phyloP scores from a whole-genome alignment of 768 basidiomycete species.

The Suillus lakei region DNA sequence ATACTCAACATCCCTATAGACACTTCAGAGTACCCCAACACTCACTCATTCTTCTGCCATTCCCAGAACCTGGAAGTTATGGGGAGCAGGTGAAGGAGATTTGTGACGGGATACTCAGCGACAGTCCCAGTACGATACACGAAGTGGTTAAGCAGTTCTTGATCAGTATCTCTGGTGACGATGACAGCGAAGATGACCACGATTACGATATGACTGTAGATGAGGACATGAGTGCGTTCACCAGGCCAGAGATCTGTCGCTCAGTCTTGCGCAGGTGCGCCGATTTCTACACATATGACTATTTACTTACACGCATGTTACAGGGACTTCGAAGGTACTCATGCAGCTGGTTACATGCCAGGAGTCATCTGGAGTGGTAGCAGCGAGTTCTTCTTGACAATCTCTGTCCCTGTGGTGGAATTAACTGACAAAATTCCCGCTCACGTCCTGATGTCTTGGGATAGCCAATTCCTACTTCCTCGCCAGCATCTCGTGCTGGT shows the following conservation, averaged over 20 bases:
- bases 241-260: neutral
- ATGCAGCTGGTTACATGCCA: conserved; percentile 60
- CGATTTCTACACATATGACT: conserved; percentile 10
- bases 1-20: conserved; percentile 41
- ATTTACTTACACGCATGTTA: neutral
- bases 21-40: conserved; percentile 67
- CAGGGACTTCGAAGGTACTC: conserved; percentile 66
- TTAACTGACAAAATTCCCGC: conserved; percentile 60
- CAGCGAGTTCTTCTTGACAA: conserved; percentile 57
- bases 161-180: conserved; percentile 30
- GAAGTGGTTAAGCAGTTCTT: conserved; percentile 52
- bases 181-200: conserved; percentile 41
- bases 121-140: conserved; percentile 47
- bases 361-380: conserved; percentile 57
- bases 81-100: conserved; percentile 44
- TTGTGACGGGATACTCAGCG: conserved; percentile 49
- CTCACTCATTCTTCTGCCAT: conserved; percentile 62
- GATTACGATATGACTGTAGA: conserved; percentile 29
- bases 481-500: conserved; percentile 67
- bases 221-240: conserved; percentile 8
- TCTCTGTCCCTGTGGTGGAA: conserved; percentile 58
- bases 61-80: conserved; percentile 48
- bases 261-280: conserved; percentile 4
- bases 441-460: conserved; percentile 77
- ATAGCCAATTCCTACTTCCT: conserved; percentile 60